phyloP scores from a whole-genome alignment of 208 protist genomes.

The Trypanosoma grayi region DNA sequence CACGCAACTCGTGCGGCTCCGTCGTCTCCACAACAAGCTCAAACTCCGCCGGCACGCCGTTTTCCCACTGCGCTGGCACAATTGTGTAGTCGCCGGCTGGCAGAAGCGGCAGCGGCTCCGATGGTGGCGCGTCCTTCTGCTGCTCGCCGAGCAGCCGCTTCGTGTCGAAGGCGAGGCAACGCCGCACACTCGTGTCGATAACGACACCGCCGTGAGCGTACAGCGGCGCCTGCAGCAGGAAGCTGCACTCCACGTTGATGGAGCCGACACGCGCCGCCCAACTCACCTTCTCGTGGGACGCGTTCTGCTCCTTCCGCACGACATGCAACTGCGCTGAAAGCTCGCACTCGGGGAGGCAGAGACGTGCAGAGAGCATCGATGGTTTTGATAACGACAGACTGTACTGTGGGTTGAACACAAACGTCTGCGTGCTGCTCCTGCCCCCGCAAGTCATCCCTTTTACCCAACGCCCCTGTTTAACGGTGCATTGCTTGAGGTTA shows the following conservation, averaged over 20 bases:
- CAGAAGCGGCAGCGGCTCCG: constrained; percentile 30
- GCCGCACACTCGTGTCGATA: constrained; percentile 66
- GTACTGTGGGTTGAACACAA: constrained; percentile 72
- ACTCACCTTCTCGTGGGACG: constrained; percentile 3
- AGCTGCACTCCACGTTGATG: constrained; percentile 31
- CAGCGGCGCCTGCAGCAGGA: constrained; percentile 50
- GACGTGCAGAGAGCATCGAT: constrained; percentile 51
- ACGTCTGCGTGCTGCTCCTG: constrained; percentile 47
- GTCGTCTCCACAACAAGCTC: constrained; percentile 66
- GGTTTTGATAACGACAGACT: constrained; percentile 48
- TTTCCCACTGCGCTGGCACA: constrained; percentile 56
- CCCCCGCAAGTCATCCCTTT: constrained; percentile 78
- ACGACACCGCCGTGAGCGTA: constrained; percentile 60
- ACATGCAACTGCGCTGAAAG: constrained; percentile 24
- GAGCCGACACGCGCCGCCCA: constrained; percentile 47
- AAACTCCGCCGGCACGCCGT: constrained; percentile 52
- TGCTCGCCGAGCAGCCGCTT: constrained; percentile 44
- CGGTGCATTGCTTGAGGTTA: constrained; percentile 42
- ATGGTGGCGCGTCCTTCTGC: not conserved
- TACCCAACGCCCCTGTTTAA: constrained; percentile 46
- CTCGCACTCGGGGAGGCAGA: constrained; percentile 9
- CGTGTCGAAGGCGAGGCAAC: constrained; percentile 52
- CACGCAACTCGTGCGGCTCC: constrained; percentile 44
- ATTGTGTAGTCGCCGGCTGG: constrained; percentile 74
- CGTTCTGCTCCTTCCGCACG: constrained; percentile 11